phyloP scores from a whole-genome alignment of 306 rosid species.

The Glycyrrhiza uralensis region DNA sequence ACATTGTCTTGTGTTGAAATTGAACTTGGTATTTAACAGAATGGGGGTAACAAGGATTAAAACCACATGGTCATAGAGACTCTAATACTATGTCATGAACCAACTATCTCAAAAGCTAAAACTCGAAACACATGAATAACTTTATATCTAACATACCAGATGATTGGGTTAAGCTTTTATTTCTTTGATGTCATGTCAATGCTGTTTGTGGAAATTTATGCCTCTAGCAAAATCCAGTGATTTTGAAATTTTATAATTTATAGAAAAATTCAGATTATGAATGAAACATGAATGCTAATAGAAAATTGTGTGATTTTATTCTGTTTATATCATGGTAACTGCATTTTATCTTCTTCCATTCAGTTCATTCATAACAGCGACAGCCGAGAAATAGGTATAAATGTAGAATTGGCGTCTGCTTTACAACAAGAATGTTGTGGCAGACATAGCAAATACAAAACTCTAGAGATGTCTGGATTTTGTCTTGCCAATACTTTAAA shows the following conservation, averaged over 20 bases:
- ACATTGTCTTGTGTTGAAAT: background rate
- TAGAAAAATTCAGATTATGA: constrained; percentile 1
- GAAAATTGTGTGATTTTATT: background rate
- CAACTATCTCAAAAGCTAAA: background rate
- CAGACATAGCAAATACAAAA: background rate
- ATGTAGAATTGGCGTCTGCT: background rate
- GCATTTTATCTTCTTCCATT: background rate
- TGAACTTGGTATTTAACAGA: background rate
- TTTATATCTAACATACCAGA: background rate
- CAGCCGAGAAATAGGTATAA: background rate
- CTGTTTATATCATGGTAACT: background rate
- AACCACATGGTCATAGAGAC: background rate
- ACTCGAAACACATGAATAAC: background rate
- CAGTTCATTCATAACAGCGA: background rate
- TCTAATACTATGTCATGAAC: background rate
- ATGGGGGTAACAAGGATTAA: background rate
- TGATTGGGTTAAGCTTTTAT: constrained; percentile 19
- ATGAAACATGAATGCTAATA: constrained; percentile 10
- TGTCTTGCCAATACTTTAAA: background rate
- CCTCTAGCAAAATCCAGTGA: background rate
- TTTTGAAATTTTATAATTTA: constrained; percentile 1
- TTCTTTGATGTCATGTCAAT: constrained; percentile 12
- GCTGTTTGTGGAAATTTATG: background rate
- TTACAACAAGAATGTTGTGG: background rate
- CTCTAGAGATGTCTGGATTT: background rate